phyloP scores from a whole-genome alignment of 1,139 yeast genomes.

The Blastobotrys capitulatus region DNA sequence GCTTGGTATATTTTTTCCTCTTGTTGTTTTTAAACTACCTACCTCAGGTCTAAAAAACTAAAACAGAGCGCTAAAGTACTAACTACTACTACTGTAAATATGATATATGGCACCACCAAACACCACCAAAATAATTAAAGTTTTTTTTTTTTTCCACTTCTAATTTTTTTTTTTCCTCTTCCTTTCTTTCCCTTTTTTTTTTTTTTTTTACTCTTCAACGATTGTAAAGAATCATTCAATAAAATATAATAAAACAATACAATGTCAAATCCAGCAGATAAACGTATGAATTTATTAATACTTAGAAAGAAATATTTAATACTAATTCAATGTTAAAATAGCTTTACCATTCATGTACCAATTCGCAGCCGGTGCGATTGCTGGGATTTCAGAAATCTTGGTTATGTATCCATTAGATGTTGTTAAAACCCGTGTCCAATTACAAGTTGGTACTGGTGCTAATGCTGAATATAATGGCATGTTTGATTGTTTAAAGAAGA shows the following conservation, averaged over 20 bases:
- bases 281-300: conserved; percentile 16
- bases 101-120: neutral
- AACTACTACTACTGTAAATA: too few species aligned
- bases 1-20: too few species aligned
- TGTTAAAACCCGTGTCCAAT: conserved; percentile 95
- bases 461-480: conserved; percentile 76
- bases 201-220: neutral
- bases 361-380: conserved; percentile 91
- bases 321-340: neutral
- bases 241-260: neutral
- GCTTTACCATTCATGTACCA: conserved; percentile 83
- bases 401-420: conserved; percentile 98
- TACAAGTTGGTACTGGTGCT: conserved; percentile 54
- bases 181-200: neutral
- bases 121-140: neutral
- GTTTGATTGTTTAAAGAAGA: conserved; percentile 74
- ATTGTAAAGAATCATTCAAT: neutral
- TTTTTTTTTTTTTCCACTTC: neutral
- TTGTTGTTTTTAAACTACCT: too few species aligned
- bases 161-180: neutral
- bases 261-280: conserved; percentile 10
- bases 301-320: neutral
- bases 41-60: too few species aligned
- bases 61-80: too few species aligned
- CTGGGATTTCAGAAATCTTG: conserved; percentile 95